Evolutionary conservation across 2,329 filamentous ascomycete genomes (phyloP).

Genomic region (Trichoderma harzianum): DNA sequence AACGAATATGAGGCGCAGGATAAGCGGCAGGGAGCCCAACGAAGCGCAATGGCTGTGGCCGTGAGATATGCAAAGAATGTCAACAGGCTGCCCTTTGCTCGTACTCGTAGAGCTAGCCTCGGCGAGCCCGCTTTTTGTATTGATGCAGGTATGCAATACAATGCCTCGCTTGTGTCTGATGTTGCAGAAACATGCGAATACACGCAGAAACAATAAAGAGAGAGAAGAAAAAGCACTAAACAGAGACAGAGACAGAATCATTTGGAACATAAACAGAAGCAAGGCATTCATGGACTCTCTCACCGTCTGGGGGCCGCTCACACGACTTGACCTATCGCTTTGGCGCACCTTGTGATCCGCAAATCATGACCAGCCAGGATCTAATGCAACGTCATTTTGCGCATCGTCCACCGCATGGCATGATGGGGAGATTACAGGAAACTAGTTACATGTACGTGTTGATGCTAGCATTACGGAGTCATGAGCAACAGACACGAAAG

Average conservation of each 20-base stretch:
- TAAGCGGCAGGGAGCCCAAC: neutral
- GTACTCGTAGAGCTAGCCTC: neutral
- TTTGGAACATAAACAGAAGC: no score
- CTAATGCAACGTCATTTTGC: constrained; percentile 15
- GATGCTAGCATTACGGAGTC: neutral
- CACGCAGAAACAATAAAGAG: neutral
- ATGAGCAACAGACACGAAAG: neutral
- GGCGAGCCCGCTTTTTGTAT: neutral
- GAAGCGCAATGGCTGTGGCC: neutral
- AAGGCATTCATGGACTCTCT: neutral
- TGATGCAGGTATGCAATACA: neutral
- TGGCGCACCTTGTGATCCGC: constrained; percentile 11
- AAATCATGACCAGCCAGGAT: constrained; percentile 3
- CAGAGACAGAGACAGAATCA: neutral
- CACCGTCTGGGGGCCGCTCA: constrained; percentile 6
- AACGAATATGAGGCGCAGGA: neutral
- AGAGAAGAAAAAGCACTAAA: neutral
- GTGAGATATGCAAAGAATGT: neutral
- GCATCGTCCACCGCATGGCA: constrained; percentile 7
- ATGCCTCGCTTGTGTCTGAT: neutral
- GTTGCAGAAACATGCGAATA: neutral
- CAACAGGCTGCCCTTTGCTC: neutral
- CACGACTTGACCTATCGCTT: constrained; percentile 9
- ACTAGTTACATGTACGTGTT: neutral
- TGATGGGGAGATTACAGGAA: neutral